Evolutionary conservation across 2,329 filamentous ascomycete genomes (phyloP), one percentile per base, ranked within the genome.

Genomic region (Diplodia corticola): DNA sequence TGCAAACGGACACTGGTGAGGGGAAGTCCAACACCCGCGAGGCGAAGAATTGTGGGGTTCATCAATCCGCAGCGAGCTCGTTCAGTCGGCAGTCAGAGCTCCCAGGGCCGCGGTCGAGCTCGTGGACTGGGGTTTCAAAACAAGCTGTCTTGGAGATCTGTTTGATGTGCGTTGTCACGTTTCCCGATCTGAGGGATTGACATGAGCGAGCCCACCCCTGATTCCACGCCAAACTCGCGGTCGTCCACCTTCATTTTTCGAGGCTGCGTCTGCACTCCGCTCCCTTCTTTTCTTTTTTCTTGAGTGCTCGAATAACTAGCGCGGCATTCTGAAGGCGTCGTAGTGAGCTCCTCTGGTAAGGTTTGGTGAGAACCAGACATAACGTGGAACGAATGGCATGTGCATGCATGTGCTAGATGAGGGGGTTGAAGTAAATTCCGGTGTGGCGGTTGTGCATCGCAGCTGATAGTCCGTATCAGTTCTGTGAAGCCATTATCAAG

Each of bases 1-100:
- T 28, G 24, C 17, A 53, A 30, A 5, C 33, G n/a, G n/a, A n/a
- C n/a, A n/a, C 50, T 28, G 50, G 9, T 15, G 51, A 54, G 51
- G 51, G 51, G 51, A 54, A 37, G 30, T n/a, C 17, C 51, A 37
- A 30, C 51, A 54, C 17, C 30, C 20, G 28, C 9, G 51, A 35
- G 51, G 51, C 51, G 20, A 54, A 35, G 51, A 54, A 37, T 35
- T 54, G 30, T 54, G 51, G 51, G 51, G 51, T 22, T 28, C 51
- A 54, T 54, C 30, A 35, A 33, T 35, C 30, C 51, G 51, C 51
- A 37, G 51, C 51, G 40, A 44, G n/a, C 40, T 44, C 40, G 40
- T 44, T n/a, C 40, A 44, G 17, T 44, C 40, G 6, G 40, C 4
- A 44, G 40, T 20, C 40, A 44, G 40, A 44, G 40, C 40, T 44